Conservation (phyloP, 768 basidiomycete genomes). For the Boletus vinaceobasis region DNA sequence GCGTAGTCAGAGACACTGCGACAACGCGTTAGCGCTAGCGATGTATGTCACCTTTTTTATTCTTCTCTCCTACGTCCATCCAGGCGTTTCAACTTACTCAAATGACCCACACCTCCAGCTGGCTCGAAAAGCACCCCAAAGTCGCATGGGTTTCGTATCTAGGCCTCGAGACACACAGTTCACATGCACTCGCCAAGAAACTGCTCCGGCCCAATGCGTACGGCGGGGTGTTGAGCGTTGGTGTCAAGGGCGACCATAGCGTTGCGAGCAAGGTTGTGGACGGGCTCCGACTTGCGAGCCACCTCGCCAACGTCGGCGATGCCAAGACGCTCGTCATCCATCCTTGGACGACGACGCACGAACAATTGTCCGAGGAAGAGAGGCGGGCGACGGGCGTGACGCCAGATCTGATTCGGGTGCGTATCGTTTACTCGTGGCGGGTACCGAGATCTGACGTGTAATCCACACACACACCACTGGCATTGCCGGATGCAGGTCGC, state of each 20-base stretch:
- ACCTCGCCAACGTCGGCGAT: conserved; percentile 71
- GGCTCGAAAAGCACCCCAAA: conserved; percentile 60
- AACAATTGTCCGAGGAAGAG: conserved; percentile 51
- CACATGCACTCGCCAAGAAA: conserved; percentile 55
- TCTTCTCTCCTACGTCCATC: too few species aligned
- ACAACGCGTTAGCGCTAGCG: conserved; percentile 55
- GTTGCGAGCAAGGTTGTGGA: conserved; percentile 64
- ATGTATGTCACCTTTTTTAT: conserved; percentile 21
- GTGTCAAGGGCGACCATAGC: conserved; percentile 55
- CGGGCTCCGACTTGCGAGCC: conserved; percentile 62
- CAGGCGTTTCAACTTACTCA: background rate
- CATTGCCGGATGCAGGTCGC: conserved; percentile 32
- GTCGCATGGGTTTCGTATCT: conserved; percentile 79
- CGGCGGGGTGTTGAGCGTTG: conserved; percentile 78
- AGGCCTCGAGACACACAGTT: conserved; percentile 61
- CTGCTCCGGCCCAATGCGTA: conserved; percentile 51
- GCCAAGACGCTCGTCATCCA: conserved; percentile 63
- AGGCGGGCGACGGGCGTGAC: conserved; percentile 49
- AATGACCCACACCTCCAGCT: conserved; percentile 21
- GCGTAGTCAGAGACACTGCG: conserved; percentile 53
- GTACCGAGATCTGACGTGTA: background rate
- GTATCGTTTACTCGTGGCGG: conserved; percentile 9
- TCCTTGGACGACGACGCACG: conserved; percentile 57
- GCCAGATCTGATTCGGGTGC: conserved; percentile 54
- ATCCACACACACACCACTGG: background rate